Evolutionary conservation across 2,329 filamentous ascomycete genomes (phyloP), one percentile per base, ranked within the genome.

Genomic region (Botrytis cinerea): DNA sequence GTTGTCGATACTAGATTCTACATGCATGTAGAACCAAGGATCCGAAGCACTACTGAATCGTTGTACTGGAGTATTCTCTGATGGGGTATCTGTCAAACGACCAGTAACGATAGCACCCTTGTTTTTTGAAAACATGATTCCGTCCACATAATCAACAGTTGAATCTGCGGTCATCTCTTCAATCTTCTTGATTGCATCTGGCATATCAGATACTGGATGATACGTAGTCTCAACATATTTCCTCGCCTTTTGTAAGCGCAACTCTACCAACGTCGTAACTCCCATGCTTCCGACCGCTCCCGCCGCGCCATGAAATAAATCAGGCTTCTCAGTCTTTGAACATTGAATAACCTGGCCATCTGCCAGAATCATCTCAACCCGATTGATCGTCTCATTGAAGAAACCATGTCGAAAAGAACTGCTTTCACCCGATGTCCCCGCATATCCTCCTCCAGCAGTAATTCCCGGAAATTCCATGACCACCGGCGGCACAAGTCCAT

Each of bases 391-490:
- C 20, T 86, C 82, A 71, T 92, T 89, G 78, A 93, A 93, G 75
- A 91, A 87, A 0, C 91, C 91, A 78, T 90, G 85, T 20, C 85
- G 86, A 80, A 91, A 93, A 0, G 88, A 91, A 74, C 86, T 89
- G 79, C 89, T 92, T 79, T 93, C 91, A 3, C 90, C 90, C 0
- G 87, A 87, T 0, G 90, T 91, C 2, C 90, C 91, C 0, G 89
- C 86, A 78, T 90, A 92, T 0, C 89, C 90, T 4, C 91, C 90
- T 22, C 90, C 91, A 0, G 87, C 87, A 0, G 91, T 93, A 75
- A 92, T 93, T 0, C 89, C 89, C 0, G 90, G 90, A 68, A 93
- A 90, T 77, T 93, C 91, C 88, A 92, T 92, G 6, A 93, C 89
- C 0, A 93, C 89, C 0, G 86, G 87, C 1, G 87, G 90, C 1